Evolutionary conservation across 2,329 filamentous ascomycete genomes (phyloP), one percentile per base, ranked within the genome.

Genomic region (Salinomyces thailandicus): DNA sequence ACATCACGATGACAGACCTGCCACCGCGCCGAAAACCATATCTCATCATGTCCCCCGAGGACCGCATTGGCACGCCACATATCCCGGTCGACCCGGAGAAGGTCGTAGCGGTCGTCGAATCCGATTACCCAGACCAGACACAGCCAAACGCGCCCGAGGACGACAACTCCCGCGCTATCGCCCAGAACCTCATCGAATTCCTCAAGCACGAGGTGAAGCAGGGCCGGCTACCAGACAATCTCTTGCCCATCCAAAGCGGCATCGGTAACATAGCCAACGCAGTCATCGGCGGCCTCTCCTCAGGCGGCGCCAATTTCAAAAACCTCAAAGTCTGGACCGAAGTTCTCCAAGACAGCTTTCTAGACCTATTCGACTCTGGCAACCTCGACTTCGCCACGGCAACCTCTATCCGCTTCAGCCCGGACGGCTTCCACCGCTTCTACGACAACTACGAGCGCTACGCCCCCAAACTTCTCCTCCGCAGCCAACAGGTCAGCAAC

Each of bases 191-290:
- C 39, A 91, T 93, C 46, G 84, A 93, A 51, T 81, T 81, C 67
- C 71, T 93, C 37, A 79, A 91, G 65, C 82, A 93, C 62, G 85
- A 93, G 62, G 86, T 93, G 36, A 64, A 67, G 18, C 78, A 79
- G 46, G 85, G 80, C 44, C 79, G 85, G 26, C 73, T 93, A 35
- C 85, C 85, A 2, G 62, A 73, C 49, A 85, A 77, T 54, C 73
- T 93, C 2, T 70, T 91, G 1, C 85, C 85, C 2, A 72, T 93
- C 13, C 85, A 93, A 61, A 87, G 81, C 8, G 85, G 85, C 30
- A 93, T 93, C 49, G 85, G 86, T 46, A 93, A 93, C 67, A 93
- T 93, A 49, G 85, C 85, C 61, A 93, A 93, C 61, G 85, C 85
- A 24, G 86, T 93, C 44, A 77, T 93, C 41, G 85, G 85, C 42